phyloP scores from a whole-genome alignment of 768 basidiomycete species.

The Trametes sanguinea region DNA sequence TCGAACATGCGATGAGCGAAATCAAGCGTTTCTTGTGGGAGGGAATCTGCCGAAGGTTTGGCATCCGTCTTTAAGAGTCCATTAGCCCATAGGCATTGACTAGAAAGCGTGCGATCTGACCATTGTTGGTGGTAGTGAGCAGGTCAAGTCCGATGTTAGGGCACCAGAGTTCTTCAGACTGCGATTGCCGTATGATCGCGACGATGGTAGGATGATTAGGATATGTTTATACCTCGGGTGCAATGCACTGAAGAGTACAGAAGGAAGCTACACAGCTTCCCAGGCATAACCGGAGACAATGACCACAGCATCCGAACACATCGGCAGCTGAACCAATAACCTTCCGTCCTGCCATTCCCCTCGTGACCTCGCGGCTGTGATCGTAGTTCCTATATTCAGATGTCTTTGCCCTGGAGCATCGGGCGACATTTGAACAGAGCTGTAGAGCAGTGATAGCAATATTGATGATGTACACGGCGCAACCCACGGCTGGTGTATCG shows the following conservation, averaged over 20 bases:
- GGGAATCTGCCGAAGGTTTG: conserved; percentile 11
- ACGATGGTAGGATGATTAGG: neutral
- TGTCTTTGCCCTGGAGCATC: neutral
- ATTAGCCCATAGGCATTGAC: neutral
- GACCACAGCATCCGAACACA: conserved; percentile 9
- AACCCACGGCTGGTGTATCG: neutral
- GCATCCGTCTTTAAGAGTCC: neutral
- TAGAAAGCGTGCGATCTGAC: neutral
- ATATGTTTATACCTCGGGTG: neutral
- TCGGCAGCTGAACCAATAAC: neutral
- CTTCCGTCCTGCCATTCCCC: neutral
- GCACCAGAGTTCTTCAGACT: too few species aligned
- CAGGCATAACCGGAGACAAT: conserved; percentile 8
- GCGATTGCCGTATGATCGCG: neutral
- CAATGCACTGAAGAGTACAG: neutral
- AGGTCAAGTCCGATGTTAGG: too few species aligned
- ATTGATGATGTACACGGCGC: neutral
- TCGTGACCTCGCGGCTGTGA: conserved; percentile 15
- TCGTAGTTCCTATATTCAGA: conserved; percentile 13
- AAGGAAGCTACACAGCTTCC: conserved; percentile 17
- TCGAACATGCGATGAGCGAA: conserved; percentile 76
- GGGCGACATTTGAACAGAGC: too few species aligned
- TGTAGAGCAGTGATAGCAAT: too few species aligned
- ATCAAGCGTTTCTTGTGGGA: conserved; percentile 42
- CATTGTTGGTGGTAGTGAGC: neutral